These are phyloP conservation scores for Colletotrichum euphorbiae DNA, from an alignment of 2,329 filamentous ascomycete genomes.

Conservation along the genomic window DNA sequence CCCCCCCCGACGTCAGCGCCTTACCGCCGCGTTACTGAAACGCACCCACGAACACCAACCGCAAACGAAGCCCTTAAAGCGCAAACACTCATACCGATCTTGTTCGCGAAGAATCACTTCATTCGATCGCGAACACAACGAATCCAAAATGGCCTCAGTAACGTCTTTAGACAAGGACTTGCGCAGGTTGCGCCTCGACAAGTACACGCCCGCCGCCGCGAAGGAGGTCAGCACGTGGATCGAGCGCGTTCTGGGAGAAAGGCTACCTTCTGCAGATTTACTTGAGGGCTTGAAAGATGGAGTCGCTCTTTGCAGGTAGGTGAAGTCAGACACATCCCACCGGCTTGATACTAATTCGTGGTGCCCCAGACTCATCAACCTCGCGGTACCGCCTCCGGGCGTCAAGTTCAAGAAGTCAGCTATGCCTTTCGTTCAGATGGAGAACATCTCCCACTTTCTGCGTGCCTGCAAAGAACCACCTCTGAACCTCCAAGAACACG, in stretches of 20 bases:
- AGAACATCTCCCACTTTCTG: slow-evolving; percentile 97
- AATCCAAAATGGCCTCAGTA: slow-evolving; percentile 83
- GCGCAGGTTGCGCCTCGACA: slow-evolving; percentile 89
- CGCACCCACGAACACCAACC: slow-evolving; percentile 27
- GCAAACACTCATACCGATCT: not conserved
- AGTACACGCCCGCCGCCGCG: slow-evolving; percentile 91
- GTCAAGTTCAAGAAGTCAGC: slow-evolving; percentile 90
- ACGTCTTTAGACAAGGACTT: slow-evolving; percentile 94
- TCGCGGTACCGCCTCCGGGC: slow-evolving; percentile 79
- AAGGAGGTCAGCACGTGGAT: slow-evolving; percentile 90
- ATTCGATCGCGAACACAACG: slow-evolving; percentile 9
- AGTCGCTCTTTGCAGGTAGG: slow-evolving; percentile 90
- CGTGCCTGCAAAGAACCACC: slow-evolving; percentile 87
- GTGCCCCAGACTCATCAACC: slow-evolving; percentile 78
- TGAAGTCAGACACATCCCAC: slow-evolving; percentile 20
- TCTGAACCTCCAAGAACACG: slow-evolving; percentile 89
- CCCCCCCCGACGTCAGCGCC: slow-evolving; percentile 38
- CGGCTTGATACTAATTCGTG: slow-evolving; percentile 41
- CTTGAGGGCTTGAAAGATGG: slow-evolving; percentile 91
- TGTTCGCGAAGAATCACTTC: not conserved
- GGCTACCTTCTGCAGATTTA: slow-evolving; percentile 78
- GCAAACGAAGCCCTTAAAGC: slow-evolving; percentile 10
- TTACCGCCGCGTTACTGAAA: slow-evolving; percentile 36
- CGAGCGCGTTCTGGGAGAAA: slow-evolving; percentile 81
- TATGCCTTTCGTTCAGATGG: slow-evolving; percentile 99